Evolutionary conservation across 371 early-diverging fungal species (phyloP), one percentile per base, ranked within the genome.

Genomic region (Mortierella sp.): DNA sequence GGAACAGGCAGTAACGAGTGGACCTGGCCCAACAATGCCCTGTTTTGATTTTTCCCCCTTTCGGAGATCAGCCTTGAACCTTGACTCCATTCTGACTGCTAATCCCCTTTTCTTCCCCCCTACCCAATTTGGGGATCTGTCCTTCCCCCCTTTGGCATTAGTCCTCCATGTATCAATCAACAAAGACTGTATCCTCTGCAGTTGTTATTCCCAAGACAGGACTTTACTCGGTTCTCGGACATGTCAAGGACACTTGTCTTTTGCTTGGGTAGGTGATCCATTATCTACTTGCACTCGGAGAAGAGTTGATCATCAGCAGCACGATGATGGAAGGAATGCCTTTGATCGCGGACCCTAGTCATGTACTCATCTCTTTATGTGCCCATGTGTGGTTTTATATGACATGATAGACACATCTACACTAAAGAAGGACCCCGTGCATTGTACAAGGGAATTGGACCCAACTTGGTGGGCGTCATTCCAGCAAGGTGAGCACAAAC

Each of bases 401-500:
- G 0, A 12, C 3, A 3, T 40, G 53, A 81, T 58, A 89, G 91
- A 2, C 82, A 83, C 1, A 91, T 96, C 12, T 90, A 91, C 47
- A 80, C 84, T 29, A 81, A 84, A 17, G 97, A 97, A 79, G 98
- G 98, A 7, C 73, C 93, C 12, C 79, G 88, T 0, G 98, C 94
- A 7, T 87, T 95, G 58, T 98, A 94, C 81, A 94, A 94, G 60
- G 98, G 98, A 3, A 67, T 98, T 29, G 96, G 97, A 0, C 96
- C 98, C 6, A 95, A 93, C 53, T 76, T 98, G 10, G 85, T 95
- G 17, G 98, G 98, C 31, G 95, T 98, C 8, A 90, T 98, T 43
- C 98, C 98, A 34, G 90, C 95, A 54, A 84, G 92, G 92, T 91
- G 81, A 45, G 49, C 41, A 41, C 6, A 13, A 14, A 55, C 10